phyloP scores from a whole-genome alignment of 345 rosid genomes.

The Eucalyptus polyanthemos region DNA sequence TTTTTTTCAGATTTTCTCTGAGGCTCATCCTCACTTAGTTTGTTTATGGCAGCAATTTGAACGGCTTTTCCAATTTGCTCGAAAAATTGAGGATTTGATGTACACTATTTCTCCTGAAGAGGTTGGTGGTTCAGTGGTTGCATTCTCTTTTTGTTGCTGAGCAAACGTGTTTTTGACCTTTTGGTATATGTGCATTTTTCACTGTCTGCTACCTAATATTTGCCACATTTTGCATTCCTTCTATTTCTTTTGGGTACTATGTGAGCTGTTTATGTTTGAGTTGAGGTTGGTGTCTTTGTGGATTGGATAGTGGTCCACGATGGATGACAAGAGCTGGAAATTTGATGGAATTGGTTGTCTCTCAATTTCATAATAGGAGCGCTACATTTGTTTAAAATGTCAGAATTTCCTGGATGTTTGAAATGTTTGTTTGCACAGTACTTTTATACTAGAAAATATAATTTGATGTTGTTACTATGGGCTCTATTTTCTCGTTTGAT shows the following conservation, averaged over 20 bases:
- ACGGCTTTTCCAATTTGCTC: conserved; percentile 84
- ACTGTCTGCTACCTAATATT: background rate
- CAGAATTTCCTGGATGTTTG: background rate
- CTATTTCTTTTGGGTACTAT: background rate
- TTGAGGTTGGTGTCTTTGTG: background rate
- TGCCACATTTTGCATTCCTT: background rate
- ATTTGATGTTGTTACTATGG: background rate
- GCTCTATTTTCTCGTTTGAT: background rate
- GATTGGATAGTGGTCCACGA: background rate
- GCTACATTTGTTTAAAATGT: background rate
- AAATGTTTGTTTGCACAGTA: background rate
- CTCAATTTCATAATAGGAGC: background rate
- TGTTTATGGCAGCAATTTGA: conserved; percentile 76
- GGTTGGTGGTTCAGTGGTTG: conserved; percentile 27
- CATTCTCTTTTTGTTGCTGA: background rate
- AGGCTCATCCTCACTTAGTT: background rate
- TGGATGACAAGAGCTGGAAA: background rate
- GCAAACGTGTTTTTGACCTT: background rate
- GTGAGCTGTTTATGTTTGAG: background rate
- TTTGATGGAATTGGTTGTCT: background rate
- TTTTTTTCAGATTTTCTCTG: background rate
- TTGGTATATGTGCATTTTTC: background rate
- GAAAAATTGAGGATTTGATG: conserved; percentile 89
- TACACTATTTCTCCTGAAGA: conserved; percentile 93
- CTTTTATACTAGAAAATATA: background rate